phyloP scores from a whole-genome alignment of 768 basidiomycete genomes.

The Cyathus striatus region DNA sequence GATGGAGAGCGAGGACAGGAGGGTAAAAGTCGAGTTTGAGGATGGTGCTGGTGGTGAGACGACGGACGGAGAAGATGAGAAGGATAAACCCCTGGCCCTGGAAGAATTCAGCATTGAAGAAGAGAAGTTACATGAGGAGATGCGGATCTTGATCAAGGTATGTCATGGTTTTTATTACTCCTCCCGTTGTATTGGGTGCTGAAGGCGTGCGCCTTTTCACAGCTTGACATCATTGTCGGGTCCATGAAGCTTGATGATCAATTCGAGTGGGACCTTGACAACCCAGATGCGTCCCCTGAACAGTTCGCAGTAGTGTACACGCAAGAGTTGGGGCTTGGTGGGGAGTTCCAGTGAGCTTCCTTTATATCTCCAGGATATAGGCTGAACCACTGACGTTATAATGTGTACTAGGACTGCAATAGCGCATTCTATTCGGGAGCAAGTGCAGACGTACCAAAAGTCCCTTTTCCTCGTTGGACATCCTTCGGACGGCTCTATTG shows the following conservation, averaged over 20 bases:
- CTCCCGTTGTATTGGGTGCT: background rate
- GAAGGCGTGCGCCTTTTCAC: background rate
- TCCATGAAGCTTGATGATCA: constrained; percentile 92
- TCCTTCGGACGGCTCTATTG: constrained; percentile 68
- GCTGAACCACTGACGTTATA: constrained; percentile 4
- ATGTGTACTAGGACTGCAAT: constrained; percentile 98
- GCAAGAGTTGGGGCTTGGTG: constrained; percentile 81
- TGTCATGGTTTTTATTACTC: constrained; percentile 12
- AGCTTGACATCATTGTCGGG: constrained; percentile 96
- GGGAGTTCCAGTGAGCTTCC: constrained; percentile 81
- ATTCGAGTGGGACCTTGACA: constrained; percentile 96
- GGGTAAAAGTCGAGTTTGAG: constrained; percentile 13
- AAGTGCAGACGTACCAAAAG: constrained; percentile 87
- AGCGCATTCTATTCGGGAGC: constrained; percentile 93
- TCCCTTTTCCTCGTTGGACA: constrained; percentile 89
- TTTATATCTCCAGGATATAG: background rate
- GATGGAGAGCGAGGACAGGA: constrained; percentile 18
- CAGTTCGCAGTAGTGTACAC: constrained; percentile 87
- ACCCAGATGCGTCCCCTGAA: constrained; percentile 77
- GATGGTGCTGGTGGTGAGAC: constrained; percentile 23
- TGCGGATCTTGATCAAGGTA: constrained; percentile 91
- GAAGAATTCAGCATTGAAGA: constrained; percentile 68
- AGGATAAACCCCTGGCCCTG: constrained; percentile 45
- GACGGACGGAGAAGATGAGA: constrained; percentile 20
- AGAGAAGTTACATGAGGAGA: constrained; percentile 69